Evolutionary conservation across 768 basidiomycete genomes (phyloP).

Genomic region (Strobilomyces confusus): DNA sequence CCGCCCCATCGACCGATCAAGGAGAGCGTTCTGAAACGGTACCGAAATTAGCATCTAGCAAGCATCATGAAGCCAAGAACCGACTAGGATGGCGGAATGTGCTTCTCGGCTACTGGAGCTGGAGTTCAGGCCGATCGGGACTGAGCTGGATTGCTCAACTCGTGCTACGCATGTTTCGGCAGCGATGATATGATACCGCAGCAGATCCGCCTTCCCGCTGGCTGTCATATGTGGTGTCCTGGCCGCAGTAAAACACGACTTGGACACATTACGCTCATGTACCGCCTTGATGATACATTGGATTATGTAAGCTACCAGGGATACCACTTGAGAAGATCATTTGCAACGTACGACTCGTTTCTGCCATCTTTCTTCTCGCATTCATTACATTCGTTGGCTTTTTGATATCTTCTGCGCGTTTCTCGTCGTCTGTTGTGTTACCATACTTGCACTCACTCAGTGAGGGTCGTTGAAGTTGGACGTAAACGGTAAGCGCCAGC

Average conservation of each 20-base stretch:
- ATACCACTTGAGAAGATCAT: not conserved
- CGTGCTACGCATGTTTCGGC: not conserved
- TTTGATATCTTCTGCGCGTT: not conserved
- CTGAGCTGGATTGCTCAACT: not conserved
- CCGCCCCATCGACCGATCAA: not conserved
- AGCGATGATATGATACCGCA: not conserved
- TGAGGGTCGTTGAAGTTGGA: not conserved
- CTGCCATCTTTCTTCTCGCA: not conserved
- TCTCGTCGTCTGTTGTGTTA: not conserved
- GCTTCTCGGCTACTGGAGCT: not conserved
- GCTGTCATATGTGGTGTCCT: not conserved
- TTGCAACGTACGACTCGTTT: not conserved
- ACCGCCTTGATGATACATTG: not conserved
- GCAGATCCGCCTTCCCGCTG: not conserved
- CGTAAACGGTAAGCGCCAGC: conserved; percentile 14
- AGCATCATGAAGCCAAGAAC: not conserved
- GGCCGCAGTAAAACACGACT: not conserved
- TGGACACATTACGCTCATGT: not conserved
- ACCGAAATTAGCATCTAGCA: not conserved
- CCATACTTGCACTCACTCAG: not conserved
- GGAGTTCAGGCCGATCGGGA: not conserved
- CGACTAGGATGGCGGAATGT: not conserved
- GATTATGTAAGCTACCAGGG: not conserved
- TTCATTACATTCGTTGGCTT: not conserved
- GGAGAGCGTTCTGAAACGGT: not conserved